Conservation (phyloP, 2,329 filamentous ascomycete species). For the Verticillium dahliae region DNA sequence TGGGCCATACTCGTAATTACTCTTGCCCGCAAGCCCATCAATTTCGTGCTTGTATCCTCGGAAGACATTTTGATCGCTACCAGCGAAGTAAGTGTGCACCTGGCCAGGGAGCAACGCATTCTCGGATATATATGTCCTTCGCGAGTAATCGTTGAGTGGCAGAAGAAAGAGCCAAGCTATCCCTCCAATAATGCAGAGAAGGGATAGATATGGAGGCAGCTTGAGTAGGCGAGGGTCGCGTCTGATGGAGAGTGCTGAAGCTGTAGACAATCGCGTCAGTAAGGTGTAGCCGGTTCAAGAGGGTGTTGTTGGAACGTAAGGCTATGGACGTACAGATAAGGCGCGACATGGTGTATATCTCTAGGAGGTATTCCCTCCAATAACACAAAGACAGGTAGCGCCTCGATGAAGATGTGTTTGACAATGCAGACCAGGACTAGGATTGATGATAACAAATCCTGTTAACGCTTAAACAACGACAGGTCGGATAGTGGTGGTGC, state of each 20-base stretch:
- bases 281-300: background rate
- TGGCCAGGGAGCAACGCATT: constrained; percentile 93
- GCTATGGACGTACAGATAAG: constrained; percentile 38
- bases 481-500: background rate
- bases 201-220: constrained; percentile 80
- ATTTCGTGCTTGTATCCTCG: constrained; percentile 84
- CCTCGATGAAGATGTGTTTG: background rate
- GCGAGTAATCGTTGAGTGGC: constrained; percentile 84
- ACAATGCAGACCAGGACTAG: too few species aligned
- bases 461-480: too few species aligned
- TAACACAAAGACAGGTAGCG: background rate
- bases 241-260: constrained; percentile 62
- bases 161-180: constrained; percentile 85
- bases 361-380: background rate
- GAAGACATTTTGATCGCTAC: constrained; percentile 92
- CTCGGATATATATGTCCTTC: constrained; percentile 92
- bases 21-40: constrained; percentile 48
- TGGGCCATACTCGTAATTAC: constrained; percentile 43
- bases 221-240: constrained; percentile 76
- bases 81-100: constrained; percentile 95
- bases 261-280: constrained; percentile 21
- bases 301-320: background rate
- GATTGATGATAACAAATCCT: too few species aligned
- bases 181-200: constrained; percentile 77
- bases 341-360: constrained; percentile 38